Evolutionary conservation across 108 stramenopile genomes (phyloP), one percentile per base, ranked within the genome.

Genomic region (Skeletonema potamos): DNA sequence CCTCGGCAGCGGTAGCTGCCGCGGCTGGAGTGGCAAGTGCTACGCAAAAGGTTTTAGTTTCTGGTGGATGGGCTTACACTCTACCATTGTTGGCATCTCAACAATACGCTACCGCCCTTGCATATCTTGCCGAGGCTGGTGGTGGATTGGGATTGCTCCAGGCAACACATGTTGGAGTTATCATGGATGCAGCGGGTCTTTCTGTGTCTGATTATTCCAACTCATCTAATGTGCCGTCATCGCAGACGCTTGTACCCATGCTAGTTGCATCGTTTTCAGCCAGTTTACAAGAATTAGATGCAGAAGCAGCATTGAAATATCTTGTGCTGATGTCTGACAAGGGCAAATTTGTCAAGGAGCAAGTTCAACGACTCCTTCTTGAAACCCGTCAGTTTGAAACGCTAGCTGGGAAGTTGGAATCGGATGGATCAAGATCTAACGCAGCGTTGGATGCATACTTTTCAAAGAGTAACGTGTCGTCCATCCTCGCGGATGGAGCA

Each of bases 31-130:
- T 26, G 22, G 41, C 24, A 20, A 44, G 34, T 30, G 58, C 43
- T 2, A 10, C 32, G 15, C 32, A 63, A n/a, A 67, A 68, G 37
- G 33, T 73, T 13, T 64, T 77, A 28, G 67, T 39, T 15, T 81
- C 81, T 41, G 89, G 87, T 20, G 88, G 85, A 24, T 94, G 93
- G 93, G 83, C 87, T 10, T 91, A 89, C 58, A 77, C 85, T 0
- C 54, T 89, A 10, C 91, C 93, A 1, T 65, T 94, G 64, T 56
- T 94, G 58, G 75, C 77, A 13, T 66, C 89, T 18, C 91, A 91
- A 64, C 90, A 94, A 67, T 94, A 85, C 65, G 79, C 66, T n/a
- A 78, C 85, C 11, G 88, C 87, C 7, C 62, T 94, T 30, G 64
- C 81, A 10, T 87, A 88, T 55, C 71, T 94, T 22, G 87, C 86